Evolutionary conservation across 768 basidiomycete genomes (phyloP), one percentile per base, ranked within the genome.

Genomic region (Clathrus columnatus): DNA sequence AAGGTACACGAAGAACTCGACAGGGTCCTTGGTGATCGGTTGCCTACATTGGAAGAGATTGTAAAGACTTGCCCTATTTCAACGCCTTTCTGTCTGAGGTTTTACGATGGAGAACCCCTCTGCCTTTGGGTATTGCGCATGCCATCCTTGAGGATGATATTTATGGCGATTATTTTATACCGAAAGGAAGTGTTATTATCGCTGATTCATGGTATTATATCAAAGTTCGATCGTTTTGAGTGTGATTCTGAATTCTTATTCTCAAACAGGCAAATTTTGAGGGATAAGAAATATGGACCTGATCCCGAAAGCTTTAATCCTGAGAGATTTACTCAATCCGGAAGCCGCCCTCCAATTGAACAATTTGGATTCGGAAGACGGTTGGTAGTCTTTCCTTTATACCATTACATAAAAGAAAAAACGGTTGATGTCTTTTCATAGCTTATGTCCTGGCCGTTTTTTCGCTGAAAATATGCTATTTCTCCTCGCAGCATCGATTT

Each of bases 21-120:
- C 23, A 7, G 14, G 5, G 50, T 48, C 18, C 30, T 56, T 41
- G 54, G 54, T 1, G 48, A 50, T 28, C 21, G 20, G 23, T 18
- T 56, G 18, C 54, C 48, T 46, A 56, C n/a, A n/a, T n/a, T n/a
- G n/a, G n/a, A n/a, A n/a, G n/a, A n/a, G n/a, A n/a, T n/a, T n/a
- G n/a, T n/a, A n/a, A n/a, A 5, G 32, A 30, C 4, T 48, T 56
- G 30, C 54, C 54, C 27, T 56, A 56, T 47, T 26, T 56, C 6
- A 23, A 32, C 24, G 54, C 54, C 7, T 28, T 48, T 14, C 24
- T 24, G 27, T 49, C 48, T 27, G 54, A 56, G 42, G 26, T 48
- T 6, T 17, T 50, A 21, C 49, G 56, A 24, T 42, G 49, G 56
- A 21, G 0, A 23, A 26, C 56, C 20, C 41, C 17, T 7, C 32